A percentile compares a stretch with the other conserved stretches of the same genome.
These are phyloP conservation scores for Heliamphora ciliata DNA, from an alignment of 179 eudicot species.

Conservation along the genomic window DNA sequence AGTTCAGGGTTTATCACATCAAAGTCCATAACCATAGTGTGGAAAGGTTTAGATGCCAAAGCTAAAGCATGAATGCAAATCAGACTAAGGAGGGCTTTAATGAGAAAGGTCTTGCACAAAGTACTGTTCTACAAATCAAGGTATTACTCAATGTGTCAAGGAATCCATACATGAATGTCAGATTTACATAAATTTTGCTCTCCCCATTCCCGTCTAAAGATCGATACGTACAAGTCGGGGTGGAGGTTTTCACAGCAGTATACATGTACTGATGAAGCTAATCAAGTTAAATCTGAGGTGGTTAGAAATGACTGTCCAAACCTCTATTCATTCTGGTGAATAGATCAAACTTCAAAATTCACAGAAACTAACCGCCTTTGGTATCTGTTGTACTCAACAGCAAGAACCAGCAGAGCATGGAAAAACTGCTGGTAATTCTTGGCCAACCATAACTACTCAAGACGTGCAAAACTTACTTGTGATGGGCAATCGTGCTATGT, in stretches of 20 bases:
- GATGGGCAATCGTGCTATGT: not conserved
- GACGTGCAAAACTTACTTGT: too few relatives aligned
- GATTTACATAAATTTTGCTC: conserved; percentile 2
- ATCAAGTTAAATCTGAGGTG: conserved; percentile 13
- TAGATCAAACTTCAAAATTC: not conserved
- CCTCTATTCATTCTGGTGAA: not conserved
- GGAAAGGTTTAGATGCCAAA: too few relatives aligned
- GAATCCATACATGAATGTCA: conserved; percentile 5
- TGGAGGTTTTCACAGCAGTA: conserved; percentile 3
- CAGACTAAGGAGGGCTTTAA: not conserved
- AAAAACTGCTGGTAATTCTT: conserved; percentile 22
- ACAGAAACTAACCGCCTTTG: not conserved
- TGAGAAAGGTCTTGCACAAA: not conserved
- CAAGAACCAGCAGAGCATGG: conserved; percentile 17
- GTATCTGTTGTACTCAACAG: not conserved
- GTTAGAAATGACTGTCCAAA: conserved; percentile 17
- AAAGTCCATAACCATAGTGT: too few relatives aligned
- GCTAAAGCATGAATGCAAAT: not conserved
- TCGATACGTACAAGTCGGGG: conserved; percentile 16
- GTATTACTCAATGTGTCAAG: not conserved
- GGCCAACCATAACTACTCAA: not conserved
- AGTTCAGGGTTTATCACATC: too few relatives aligned
- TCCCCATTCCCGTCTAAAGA: conserved; percentile 2
- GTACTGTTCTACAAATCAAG: conserved; percentile 14
- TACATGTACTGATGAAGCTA: conserved; percentile 8